Evolutionary conservation across 2,329 filamentous ascomycete genomes (phyloP).

Genomic region (Fusarium newnesense): DNA sequence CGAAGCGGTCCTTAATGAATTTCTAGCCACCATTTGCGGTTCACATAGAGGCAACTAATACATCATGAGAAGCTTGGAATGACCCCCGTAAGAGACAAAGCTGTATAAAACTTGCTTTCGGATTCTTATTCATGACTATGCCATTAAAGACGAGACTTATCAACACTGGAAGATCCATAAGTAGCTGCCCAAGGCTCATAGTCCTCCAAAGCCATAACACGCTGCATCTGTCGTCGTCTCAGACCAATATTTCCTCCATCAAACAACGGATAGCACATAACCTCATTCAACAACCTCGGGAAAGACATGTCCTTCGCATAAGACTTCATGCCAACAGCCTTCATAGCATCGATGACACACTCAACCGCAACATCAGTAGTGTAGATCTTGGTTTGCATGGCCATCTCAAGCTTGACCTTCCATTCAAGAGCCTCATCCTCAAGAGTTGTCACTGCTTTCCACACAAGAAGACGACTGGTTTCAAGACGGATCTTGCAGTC

Average conservation of each 20-base stretch:
- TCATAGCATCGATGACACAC: neutral
- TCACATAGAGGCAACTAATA: too few species aligned
- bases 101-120: too few species aligned
- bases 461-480: neutral
- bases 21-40: too few species aligned
- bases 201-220: neutral
- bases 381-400: slow-evolving; percentile 14
- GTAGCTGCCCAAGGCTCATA: neutral
- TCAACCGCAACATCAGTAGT: neutral
- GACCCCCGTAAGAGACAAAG: too few species aligned
- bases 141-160: neutral
- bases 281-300: neutral
- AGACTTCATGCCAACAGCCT: slow-evolving; percentile 5
- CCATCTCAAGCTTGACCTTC: neutral
- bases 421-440: neutral
- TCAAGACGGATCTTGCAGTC: slow-evolving; percentile 7
- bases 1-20: too few species aligned
- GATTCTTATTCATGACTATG: too few species aligned
- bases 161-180: neutral
- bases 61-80: too few species aligned
- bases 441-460: neutral
- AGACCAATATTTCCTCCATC: slow-evolving; percentile 12
- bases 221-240: slow-evolving; percentile 6
- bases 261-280: slow-evolving; percentile 7
- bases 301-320: neutral